phyloP scores from a whole-genome alignment of 768 basidiomycete species.

The Amanita fuliginea region DNA sequence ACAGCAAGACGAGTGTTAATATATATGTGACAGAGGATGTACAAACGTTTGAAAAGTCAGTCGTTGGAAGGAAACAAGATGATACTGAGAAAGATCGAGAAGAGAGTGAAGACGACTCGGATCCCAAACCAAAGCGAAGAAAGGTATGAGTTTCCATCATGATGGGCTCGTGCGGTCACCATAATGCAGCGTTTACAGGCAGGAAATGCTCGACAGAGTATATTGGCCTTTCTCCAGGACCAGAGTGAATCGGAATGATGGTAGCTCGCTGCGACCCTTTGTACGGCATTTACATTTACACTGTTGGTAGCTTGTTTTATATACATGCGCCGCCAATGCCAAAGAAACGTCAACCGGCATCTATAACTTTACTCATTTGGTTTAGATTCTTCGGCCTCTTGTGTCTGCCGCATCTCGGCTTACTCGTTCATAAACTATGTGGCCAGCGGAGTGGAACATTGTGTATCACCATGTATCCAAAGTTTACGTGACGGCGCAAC shows the following conservation, averaged over 20 bases:
- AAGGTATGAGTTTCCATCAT: slow-evolving; percentile 9
- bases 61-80: slow-evolving; percentile 22
- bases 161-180: background rate
- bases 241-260: slow-evolving; percentile 57
- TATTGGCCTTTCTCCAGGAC: slow-evolving; percentile 61
- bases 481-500: background rate
- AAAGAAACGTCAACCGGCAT: no score
- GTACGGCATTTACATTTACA: no score
- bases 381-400: no score
- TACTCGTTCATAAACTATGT: no score
- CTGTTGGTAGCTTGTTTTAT: no score
- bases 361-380: no score
- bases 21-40: slow-evolving; percentile 52
- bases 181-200: background rate
- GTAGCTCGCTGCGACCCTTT: no score
- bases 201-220: slow-evolving; percentile 40
- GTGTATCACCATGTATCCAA: background rate
- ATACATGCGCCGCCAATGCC: no score
- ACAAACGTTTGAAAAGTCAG: slow-evolving; percentile 49
- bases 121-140: slow-evolving; percentile 22
- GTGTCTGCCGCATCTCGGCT: no score
- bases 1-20: background rate
- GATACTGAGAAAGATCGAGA: slow-evolving; percentile 14
- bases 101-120: slow-evolving; percentile 23
- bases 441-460: background rate